Conservation (phyloP, 2,329 filamentous ascomycete genomes). For the Ophiostoma quercus region DNA sequence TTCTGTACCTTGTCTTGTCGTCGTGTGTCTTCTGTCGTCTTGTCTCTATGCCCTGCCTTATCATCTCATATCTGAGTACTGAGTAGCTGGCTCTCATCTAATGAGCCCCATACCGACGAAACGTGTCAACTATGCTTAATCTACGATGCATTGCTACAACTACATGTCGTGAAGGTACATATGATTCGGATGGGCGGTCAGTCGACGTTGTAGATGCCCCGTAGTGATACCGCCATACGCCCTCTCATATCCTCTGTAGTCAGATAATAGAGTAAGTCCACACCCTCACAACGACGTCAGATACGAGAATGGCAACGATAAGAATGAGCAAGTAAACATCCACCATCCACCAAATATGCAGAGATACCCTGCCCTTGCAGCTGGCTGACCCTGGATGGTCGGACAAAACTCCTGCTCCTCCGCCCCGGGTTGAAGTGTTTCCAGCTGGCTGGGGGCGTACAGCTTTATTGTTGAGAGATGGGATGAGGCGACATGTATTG, state of each 20-base stretch:
- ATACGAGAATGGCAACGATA: not conserved
- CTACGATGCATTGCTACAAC: not conserved
- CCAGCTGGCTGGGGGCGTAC: not conserved
- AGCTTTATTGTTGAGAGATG: not conserved
- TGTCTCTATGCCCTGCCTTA: too few species aligned
- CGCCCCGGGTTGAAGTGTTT: not conserved
- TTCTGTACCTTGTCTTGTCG: not conserved
- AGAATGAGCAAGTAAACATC: not conserved
- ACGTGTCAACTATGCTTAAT: not conserved
- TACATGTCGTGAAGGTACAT: not conserved
- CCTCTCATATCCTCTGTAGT: not conserved
- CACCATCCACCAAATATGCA: not conserved
- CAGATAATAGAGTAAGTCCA: not conserved
- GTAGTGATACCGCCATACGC: not conserved
- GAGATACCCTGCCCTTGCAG: not conserved
- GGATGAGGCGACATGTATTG: not conserved
- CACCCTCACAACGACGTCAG: not conserved
- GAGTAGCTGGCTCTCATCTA: too few species aligned
- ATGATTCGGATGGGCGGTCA: not conserved
- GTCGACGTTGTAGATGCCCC: not conserved
- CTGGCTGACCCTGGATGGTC: not conserved
- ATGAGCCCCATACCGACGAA: not conserved
- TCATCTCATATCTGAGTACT: too few species aligned
- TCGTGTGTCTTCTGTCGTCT: too few species aligned
- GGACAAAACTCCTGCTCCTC: conserved; percentile 4